phyloP scores from a whole-genome alignment of 306 rosid species.

The Vigna reflexopilosa region DNA sequence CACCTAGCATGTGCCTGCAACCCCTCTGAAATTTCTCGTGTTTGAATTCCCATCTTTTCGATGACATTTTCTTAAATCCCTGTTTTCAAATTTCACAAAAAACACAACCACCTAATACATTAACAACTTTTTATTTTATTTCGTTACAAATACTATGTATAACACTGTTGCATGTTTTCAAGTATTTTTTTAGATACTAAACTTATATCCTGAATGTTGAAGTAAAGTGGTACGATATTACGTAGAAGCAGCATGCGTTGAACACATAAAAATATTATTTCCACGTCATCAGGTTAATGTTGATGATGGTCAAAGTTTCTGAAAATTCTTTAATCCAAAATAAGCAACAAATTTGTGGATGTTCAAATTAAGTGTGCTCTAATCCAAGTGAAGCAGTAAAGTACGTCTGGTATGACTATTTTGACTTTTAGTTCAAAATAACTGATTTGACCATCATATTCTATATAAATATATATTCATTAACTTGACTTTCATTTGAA shows the following conservation, averaged over 20 bases:
- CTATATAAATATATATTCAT: not conserved
- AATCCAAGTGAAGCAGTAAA: constrained; percentile 1
- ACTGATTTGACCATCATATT: constrained; percentile 41
- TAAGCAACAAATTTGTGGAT: not conserved
- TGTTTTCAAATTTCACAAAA: constrained; percentile 34
- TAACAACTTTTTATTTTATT: too few species aligned
- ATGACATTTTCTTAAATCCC: constrained; percentile 87
- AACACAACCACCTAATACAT: too few species aligned
- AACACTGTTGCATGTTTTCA: too few species aligned
- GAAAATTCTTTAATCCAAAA: not conserved
- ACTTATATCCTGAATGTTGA: too few species aligned
- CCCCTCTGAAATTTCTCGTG: constrained; percentile 85
- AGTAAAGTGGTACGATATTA: not conserved
- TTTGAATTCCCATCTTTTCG: constrained; percentile 88
- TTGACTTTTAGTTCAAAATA: constrained; percentile 45
- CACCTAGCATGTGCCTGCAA: constrained; percentile 55
- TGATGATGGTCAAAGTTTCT: not conserved
- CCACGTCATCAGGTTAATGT: not conserved
- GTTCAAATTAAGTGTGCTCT: constrained; percentile 46
- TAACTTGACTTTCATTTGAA: not conserved
- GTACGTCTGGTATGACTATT: constrained; percentile 25
- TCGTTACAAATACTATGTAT: too few species aligned
- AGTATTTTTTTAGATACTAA: too few species aligned
- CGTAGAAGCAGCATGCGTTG: not conserved
- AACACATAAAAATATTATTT: constrained; percentile 12